Percentiles rank a stretch among this genome's conserved stretches.
Evolutionary conservation across 2,329 filamentous ascomycete genomes (phyloP).

Genomic region (Orbilia javanica): DNA sequence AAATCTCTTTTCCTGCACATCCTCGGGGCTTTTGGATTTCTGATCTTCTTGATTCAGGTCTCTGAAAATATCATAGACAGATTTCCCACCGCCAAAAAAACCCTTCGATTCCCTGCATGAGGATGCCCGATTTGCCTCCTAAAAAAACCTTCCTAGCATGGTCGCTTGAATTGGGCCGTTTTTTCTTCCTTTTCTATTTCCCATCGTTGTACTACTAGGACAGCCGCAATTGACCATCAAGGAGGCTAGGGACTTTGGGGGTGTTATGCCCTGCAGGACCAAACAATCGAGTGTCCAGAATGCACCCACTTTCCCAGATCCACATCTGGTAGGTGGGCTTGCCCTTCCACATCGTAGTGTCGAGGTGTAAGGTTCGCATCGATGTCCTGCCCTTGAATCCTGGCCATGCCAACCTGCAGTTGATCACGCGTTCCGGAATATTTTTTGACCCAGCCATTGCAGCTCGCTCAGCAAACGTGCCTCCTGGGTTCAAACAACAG

Average conservation of each 20-base stretch:
- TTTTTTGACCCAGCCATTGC: constrained; percentile 37
- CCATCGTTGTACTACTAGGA: constrained; percentile 11
- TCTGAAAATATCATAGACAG: neutral
- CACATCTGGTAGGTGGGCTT: constrained; percentile 57
- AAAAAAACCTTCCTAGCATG: constrained; percentile 5
- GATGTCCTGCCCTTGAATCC: constrained; percentile 57
- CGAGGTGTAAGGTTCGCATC: constrained; percentile 47
- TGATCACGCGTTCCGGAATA: constrained; percentile 58
- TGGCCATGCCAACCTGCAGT: constrained; percentile 41
- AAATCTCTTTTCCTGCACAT: neutral
- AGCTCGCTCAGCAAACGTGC: constrained; percentile 32
- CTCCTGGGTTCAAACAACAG: constrained; percentile 25
- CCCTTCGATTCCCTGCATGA: constrained; percentile 38
- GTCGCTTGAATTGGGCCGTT: constrained; percentile 20
- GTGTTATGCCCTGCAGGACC: constrained; percentile 56
- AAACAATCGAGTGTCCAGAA: constrained; percentile 38
- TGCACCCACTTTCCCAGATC: constrained; percentile 29
- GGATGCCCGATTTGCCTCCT: constrained; percentile 35
- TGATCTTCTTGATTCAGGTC: neutral
- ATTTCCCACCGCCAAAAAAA: neutral
- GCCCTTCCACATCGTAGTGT: constrained; percentile 20
- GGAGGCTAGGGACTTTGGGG: constrained; percentile 1
- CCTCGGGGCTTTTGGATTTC: constrained; percentile 8
- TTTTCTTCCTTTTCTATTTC: constrained; percentile 12
- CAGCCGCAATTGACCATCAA: constrained; percentile 24